Evolutionary conservation across 495 filamentous ascomycete genomes (phyloP), one percentile per base, ranked within the genome.

Genomic region (Pseudoneurospora amorphoporcata): DNA sequence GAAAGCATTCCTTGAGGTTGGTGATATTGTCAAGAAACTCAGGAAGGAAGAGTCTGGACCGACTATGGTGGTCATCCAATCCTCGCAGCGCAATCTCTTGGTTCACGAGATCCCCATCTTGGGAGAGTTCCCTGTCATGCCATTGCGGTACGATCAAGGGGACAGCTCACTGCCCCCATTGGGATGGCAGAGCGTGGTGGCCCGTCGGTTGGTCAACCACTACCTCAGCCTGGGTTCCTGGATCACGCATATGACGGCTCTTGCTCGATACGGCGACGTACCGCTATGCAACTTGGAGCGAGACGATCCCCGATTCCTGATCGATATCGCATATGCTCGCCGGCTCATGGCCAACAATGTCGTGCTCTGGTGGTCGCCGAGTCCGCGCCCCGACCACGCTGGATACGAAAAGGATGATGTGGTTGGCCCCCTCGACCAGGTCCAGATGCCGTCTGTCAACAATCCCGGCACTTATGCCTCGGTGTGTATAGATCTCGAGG

Each of bases 381-480:
- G 89, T 38, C 88, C 95, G 7, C 88, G 88, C 70, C 95, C 96
- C 37, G 95, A 99, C 76, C 95, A 99, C 83, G 95, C 95, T 70
- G 95, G 95, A 9, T 92, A 97, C 79, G 95, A 99, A 80, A 92
- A 91, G 75, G 95, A 99, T 80, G 94, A 98, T 79, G 89, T 97
- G 47, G 82, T 91, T 0, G 91, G 92, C 3, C 86, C 91, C 2
- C 86, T 98, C 61, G 95, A 99, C 75, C 91, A 86, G n/a, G 92
- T 98, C 32, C 89, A 92, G 71, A 97, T 98, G 94, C 95, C 95
- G 0, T 90, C 90, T 39, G 89, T 97, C 75, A 98, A 99, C 77
- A 92, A 91, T 47, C 92, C 95, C 4, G 94, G 93, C 58, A 93
- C 95, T 0, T 99, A 97, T 80, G 91, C 94, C 0, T 97, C 95